phyloP scores from a whole-genome alignment of 176 grass and related monocot genomes.

The Guadua angustifolia region DNA sequence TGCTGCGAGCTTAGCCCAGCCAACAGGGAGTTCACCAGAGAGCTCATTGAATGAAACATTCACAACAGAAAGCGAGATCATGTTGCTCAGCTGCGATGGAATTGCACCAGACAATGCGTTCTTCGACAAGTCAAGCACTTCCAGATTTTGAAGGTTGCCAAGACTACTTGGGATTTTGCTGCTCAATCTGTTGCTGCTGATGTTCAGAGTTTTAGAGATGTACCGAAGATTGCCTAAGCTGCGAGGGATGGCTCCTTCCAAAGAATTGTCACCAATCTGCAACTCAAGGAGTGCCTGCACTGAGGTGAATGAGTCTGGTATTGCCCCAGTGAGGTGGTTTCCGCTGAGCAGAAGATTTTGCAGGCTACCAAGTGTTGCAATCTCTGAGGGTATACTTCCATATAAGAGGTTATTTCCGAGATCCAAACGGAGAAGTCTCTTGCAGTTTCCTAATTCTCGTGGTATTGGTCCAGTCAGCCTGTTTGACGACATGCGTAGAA shows the following conservation, averaged over 20 bases:
- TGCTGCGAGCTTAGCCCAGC: constrained; percentile 52
- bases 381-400: constrained; percentile 57
- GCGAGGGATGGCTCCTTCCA: constrained; percentile 52
- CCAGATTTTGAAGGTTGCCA: constrained; percentile 57
- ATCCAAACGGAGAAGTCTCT: constrained; percentile 43
- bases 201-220: constrained; percentile 56
- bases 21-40: constrained; percentile 43
- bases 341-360: constrained; percentile 52
- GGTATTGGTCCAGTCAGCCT: constrained; percentile 57
- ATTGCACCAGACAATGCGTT: constrained; percentile 60
- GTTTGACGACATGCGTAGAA: constrained; percentile 55
- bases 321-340: constrained; percentile 53
- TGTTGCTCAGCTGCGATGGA: constrained; percentile 45
- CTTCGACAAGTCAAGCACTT: constrained; percentile 60
- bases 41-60: constrained; percentile 69
- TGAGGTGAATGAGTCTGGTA: constrained; percentile 57
- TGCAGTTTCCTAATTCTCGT: constrained; percentile 39
- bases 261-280: constrained; percentile 58
- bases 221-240: constrained; percentile 68
- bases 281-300: constrained; percentile 55
- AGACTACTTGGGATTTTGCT: constrained; percentile 58
- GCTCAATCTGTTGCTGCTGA: constrained; percentile 58
- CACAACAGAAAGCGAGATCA: constrained; percentile 59
- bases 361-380: constrained; percentile 45
- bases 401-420: constrained; percentile 52